Base-by-base conservation (phyloP, 1,139 yeast genomes). In the Meyerozyma sp. region DNA sequence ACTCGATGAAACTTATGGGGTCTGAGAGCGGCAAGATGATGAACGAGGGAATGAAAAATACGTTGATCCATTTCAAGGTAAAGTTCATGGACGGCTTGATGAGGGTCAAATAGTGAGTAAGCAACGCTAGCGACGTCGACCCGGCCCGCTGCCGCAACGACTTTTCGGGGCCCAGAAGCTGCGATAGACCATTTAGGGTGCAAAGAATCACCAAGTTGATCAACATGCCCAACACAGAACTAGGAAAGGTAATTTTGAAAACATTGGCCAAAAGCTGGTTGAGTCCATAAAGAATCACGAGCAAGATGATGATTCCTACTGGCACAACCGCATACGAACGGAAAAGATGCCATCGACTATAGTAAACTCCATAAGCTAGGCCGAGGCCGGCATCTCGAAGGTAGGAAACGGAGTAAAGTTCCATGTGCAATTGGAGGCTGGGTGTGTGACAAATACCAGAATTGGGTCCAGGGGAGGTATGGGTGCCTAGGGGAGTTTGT, bases 171-270 rank as follows among this genome's bases (percentile, higher is more conserved):
- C 20, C 32, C 32, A 8, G 43, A 32, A 48, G 39, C 26, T 48
- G 54, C 4, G 63, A 46, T 5, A 64, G 34, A 2, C 51, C 45
- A 44, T 59, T 65, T 34, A 71, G 52, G 3, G 66, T 48, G 47
- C 81, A 65, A 14, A 84, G 61, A 4, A 70, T 59, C 14, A 76
- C 63, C 57, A 83, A 77, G 46, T 81, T 71, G 21, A 83, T 61
- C 56, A 85, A 68, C 91, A 86, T 82, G 29, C 89, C 82, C 42
- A 87, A 73, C 23, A 85, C 94, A 9, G 91, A 83, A 8, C 88
- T 76, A 0, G 95, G 95, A 55, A 86, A 82, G 40, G 73, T 66
- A 48, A 84, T 73, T 8, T 77, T 71, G 30, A 80, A 73, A 23
- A 72, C 61, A 44, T 66, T 55, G 23, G 67, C 62, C 45, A 85